Conservation (phyloP, 352 stramenopile species). For the Discostella stelligera region DNA sequence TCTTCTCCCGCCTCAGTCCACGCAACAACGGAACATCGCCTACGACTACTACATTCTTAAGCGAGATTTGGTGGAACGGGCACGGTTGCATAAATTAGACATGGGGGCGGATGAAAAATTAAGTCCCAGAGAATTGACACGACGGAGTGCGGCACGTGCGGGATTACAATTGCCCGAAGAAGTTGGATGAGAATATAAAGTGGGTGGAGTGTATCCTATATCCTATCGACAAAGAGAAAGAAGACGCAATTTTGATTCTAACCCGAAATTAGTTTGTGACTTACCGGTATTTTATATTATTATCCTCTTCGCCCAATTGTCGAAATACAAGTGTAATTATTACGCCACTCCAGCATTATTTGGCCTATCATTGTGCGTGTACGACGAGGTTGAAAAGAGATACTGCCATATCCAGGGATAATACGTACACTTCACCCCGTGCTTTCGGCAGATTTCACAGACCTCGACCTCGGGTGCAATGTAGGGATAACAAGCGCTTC, state of each 20-base stretch:
- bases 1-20: slow-evolving; percentile 22
- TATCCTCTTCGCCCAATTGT: too few relatives aligned
- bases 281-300: too few relatives aligned
- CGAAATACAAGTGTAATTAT: too few relatives aligned
- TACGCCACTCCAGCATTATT: too few relatives aligned
- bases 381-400: slow-evolving; percentile 78
- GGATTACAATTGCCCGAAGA: slow-evolving; percentile 59
- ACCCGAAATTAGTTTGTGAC: too few relatives aligned
- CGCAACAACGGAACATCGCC: slow-evolving; percentile 41
- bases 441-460: slow-evolving; percentile 80
- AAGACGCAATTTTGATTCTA: too few relatives aligned
- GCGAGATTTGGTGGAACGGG: slow-evolving; percentile 61
- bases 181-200: slow-evolving; percentile 37
- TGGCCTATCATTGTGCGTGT: slow-evolving; percentile 73
- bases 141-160: slow-evolving; percentile 60
- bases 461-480: slow-evolving; percentile 83
- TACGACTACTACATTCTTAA: slow-evolving; percentile 64
- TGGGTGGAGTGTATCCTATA: background rate
- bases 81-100: slow-evolving; percentile 67
- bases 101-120: slow-evolving; percentile 68
- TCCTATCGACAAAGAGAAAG: too few relatives aligned
- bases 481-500: slow-evolving; percentile 83
- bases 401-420: slow-evolving; percentile 85
- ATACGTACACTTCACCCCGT: slow-evolving; percentile 83
- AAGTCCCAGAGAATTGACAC: slow-evolving; percentile 68